A percentile compares a stretch with the other conserved stretches of the same genome.
These are phyloP conservation scores for Vaucheria bursata DNA, from an alignment of 352 stramenopile species.

Conservation along the genomic window DNA sequence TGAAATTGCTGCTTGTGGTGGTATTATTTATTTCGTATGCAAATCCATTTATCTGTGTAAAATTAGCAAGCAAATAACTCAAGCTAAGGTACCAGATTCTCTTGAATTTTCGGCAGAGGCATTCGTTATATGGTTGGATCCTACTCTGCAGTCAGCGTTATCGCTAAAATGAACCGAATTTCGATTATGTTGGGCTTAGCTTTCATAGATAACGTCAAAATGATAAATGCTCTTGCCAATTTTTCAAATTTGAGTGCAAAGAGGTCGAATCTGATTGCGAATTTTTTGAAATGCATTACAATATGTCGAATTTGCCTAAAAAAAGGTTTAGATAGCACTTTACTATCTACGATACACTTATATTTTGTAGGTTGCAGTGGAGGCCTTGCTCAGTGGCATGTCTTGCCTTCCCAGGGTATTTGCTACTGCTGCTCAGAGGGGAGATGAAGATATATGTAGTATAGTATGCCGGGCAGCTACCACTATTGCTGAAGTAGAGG, in stretches of 20 bases:
- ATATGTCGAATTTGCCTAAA: too few species aligned
- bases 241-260: neutral
- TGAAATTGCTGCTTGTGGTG: too few species aligned
- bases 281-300: neutral
- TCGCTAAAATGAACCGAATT: too few species aligned
- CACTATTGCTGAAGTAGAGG: conserved; percentile 3
- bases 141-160: too few species aligned
- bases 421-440: neutral
- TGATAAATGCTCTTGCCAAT: neutral
- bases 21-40: too few species aligned
- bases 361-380: neutral
- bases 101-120: too few species aligned
- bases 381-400: neutral
- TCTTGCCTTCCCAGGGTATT: neutral
- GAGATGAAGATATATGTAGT: neutral
- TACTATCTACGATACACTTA: neutral
- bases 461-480: neutral
- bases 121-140: too few species aligned
- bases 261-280: neutral
- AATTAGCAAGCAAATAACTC: too few species aligned
- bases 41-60: too few species aligned
- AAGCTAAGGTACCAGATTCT: too few species aligned
- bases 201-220: neutral
- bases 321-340: too few species aligned
- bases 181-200: neutral